These are phyloP conservation scores for Zoysia pacifica DNA, from an alignment of 176 grass and related monocot genomes.

Conservation along the genomic window DNA sequence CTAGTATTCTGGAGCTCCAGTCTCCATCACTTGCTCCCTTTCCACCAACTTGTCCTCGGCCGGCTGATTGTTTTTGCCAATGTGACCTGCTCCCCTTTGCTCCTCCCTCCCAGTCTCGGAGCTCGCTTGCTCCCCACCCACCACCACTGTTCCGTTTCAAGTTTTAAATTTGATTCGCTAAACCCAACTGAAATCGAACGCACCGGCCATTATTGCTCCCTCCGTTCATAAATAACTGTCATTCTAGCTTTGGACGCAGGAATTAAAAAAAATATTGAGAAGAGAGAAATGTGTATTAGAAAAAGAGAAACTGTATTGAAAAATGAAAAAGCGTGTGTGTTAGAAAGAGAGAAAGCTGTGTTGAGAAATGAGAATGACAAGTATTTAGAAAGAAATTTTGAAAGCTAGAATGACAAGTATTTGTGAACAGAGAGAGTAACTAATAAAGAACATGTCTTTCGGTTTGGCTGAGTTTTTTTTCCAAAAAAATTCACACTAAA, in stretches of 20 bases:
- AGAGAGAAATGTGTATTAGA: too few species aligned
- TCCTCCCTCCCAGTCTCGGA: conserved; percentile 38
- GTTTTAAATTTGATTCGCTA: conserved; percentile 24
- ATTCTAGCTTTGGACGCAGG: too few species aligned
- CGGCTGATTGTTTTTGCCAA: conserved; percentile 15
- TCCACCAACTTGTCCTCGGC: background rate
- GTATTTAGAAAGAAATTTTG: too few species aligned
- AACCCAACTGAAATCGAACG: conserved; percentile 30
- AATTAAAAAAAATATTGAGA: too few species aligned
- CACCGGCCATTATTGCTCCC: conserved; percentile 21
- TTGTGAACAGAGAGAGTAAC: too few species aligned
- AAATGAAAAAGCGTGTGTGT: too few species aligned
- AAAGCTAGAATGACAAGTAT: too few species aligned
- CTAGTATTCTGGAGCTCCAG: conserved; percentile 31
- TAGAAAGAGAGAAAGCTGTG: too few species aligned
- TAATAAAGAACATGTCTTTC: background rate
- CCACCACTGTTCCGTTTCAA: conserved; percentile 44
- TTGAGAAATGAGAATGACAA: too few species aligned
- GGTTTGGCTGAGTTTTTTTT: background rate
- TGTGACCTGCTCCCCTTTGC: conserved; percentile 43
- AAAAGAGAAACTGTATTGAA: too few species aligned
- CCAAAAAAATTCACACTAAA: background rate
- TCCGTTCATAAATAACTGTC: too few species aligned
- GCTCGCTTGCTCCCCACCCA: conserved; percentile 54
- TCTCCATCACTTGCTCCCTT: conserved; percentile 42